A percentile compares a stretch with the other conserved stretches of the same genome.
These are phyloP conservation scores for Zopfochytrium polystomum DNA, from an alignment of 371 early-diverging fungal species.

Conservation along the genomic window DNA sequence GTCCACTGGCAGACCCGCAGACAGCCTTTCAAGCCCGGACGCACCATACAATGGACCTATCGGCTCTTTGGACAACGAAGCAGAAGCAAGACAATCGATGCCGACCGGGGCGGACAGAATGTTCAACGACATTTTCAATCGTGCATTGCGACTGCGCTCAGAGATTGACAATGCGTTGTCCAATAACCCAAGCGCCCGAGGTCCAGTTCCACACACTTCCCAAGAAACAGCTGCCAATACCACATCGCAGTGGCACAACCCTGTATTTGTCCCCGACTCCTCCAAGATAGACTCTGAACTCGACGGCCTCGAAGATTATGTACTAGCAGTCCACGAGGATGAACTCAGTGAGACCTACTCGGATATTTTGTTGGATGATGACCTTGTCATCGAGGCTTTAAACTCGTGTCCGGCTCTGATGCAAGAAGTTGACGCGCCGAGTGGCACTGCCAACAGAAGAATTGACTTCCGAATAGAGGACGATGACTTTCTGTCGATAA, in stretches of 20 bases:
- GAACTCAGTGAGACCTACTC: not conserved
- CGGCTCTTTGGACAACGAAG: no score
- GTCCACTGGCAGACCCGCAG: no score
- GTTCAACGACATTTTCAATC: not conserved
- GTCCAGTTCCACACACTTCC: slow-evolving; percentile 11
- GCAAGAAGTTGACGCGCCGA: not conserved
- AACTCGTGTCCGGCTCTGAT: slow-evolving; percentile 23
- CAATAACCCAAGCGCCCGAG: slow-evolving; percentile 3
- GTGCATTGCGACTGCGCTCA: not conserved
- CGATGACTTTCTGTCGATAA: no score
- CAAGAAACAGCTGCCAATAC: slow-evolving; percentile 9
- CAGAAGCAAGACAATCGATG: no score
- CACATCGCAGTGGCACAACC: no score
- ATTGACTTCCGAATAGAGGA: no score
- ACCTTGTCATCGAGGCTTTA: slow-evolving; percentile 39
- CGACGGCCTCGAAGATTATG: slow-evolving; percentile 1
- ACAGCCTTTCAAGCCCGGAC: no score
- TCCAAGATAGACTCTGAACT: not conserved
- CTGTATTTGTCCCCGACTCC: not conserved
- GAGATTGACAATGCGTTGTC: slow-evolving; percentile 1
- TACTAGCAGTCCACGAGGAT: not conserved
- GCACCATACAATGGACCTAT: no score
- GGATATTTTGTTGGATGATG: slow-evolving; percentile 29
- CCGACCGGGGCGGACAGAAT: no score
- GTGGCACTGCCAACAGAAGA: not conserved